Evolutionary conservation across 305 asterid genomes (phyloP).

Genomic region (Fraxinus nigra): DNA sequence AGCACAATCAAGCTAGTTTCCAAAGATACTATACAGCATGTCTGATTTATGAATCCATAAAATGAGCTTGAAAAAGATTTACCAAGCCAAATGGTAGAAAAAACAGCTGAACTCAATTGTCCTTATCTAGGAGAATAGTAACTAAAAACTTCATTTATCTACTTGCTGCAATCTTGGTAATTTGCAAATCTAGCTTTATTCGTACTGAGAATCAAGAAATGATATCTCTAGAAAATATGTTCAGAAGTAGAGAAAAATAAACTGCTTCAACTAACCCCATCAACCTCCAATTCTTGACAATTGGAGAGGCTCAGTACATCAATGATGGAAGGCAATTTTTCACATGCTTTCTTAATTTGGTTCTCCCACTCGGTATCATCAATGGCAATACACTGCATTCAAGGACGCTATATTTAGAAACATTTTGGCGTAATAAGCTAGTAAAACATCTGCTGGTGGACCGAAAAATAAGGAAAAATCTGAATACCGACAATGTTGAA

Average conservation of each 20-base stretch:
- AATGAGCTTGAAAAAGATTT: slow-evolving; percentile 1
- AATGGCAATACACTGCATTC: slow-evolving; percentile 49
- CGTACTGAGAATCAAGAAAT: background rate
- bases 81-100: background rate
- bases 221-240: background rate
- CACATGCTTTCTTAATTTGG: slow-evolving; percentile 31
- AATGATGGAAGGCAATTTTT: slow-evolving; percentile 52
- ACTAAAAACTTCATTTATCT: slow-evolving; percentile 4
- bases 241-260: slow-evolving; percentile 7
- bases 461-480: background rate
- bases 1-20: background rate
- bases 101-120: background rate
- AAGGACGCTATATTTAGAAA: slow-evolving; percentile 17
- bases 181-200: background rate
- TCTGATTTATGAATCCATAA: slow-evolving; percentile 1
- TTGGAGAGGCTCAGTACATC: slow-evolving; percentile 35
- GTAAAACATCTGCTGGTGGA: background rate
- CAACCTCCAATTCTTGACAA: slow-evolving; percentile 50
- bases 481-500: background rate
- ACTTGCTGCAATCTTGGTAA: background rate
- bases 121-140: background rate
- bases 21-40: background rate
- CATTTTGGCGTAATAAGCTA: background rate
- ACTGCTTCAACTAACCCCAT: slow-evolving; percentile 52
- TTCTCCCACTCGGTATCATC: slow-evolving; percentile 48